Conservation (phyloP, 345 rosid species). For the Lagerstroemia speciosa region DNA sequence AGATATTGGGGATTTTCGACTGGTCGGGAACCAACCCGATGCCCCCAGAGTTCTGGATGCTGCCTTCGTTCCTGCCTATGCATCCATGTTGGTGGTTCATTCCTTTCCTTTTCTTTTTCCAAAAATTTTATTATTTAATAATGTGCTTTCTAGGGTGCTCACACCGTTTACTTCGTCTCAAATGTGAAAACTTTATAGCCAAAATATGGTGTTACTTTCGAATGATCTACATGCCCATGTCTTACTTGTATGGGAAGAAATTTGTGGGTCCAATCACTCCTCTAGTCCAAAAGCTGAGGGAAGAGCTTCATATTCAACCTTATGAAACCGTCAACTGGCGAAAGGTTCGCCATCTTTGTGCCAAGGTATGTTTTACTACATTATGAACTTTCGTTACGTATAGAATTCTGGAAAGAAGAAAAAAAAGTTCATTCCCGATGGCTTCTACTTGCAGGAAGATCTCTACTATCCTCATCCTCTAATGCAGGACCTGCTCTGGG, state of each 20-base stretch:
- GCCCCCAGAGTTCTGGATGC: constrained; percentile 23
- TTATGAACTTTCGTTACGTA: no score
- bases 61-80: constrained; percentile 31
- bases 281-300: no score
- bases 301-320: no score
- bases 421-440: background rate
- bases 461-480: no score
- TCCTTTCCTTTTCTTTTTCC: no score
- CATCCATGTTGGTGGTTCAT: constrained; percentile 15
- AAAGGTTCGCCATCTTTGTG: constrained; percentile 20
- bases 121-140: background rate
- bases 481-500: constrained; percentile 34
- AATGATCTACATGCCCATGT: no score
- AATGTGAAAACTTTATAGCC: constrained; percentile 12
- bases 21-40: no score
- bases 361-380: constrained; percentile 2
- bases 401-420: background rate
- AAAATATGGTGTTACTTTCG: constrained; percentile 32
- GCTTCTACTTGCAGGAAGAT: constrained; percentile 19
- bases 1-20: constrained; percentile 24
- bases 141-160: background rate
- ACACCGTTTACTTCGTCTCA: no score
- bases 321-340: constrained; percentile 18
- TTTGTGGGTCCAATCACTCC: no score
- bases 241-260: no score